phyloP scores from a whole-genome alignment of 2,329 filamentous ascomycete species.

The Epichloe brachyelytri region DNA sequence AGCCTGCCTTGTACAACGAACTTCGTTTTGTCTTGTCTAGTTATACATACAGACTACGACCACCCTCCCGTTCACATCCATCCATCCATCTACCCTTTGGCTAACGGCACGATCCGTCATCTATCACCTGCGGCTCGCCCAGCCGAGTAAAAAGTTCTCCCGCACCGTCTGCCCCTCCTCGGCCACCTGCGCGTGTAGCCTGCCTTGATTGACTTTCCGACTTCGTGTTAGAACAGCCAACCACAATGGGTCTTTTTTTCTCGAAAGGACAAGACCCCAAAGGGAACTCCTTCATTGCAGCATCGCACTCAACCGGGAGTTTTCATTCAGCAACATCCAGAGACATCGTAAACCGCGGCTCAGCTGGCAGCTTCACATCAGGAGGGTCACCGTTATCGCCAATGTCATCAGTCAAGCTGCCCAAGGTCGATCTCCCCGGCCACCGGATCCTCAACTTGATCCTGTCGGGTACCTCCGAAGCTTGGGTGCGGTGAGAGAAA shows the following conservation, averaged over 20 bases:
- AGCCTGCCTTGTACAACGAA: neutral
- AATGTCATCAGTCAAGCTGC: conserved; percentile 42
- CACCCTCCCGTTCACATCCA: no score
- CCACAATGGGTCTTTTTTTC: conserved; percentile 44
- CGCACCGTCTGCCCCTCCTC: conserved; percentile 9
- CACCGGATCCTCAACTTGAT: conserved; percentile 78
- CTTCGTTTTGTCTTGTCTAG: neutral
- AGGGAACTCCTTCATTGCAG: conserved; percentile 27
- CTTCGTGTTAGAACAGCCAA: conserved; percentile 5
- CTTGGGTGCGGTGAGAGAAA: conserved; percentile 74
- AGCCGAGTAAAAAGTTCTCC: conserved; percentile 6
- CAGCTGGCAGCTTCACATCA: conserved; percentile 31
- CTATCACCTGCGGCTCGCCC: conserved; percentile 5
- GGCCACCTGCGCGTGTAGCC: conserved; percentile 6
- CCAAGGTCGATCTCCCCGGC: conserved; percentile 71
- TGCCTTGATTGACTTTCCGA: conserved; percentile 7
- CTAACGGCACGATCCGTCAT: conserved; percentile 2
- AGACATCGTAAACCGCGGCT: conserved; percentile 35
- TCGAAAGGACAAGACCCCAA: conserved; percentile 37
- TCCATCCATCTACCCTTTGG: neutral
- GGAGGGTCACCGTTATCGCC: conserved; percentile 37
- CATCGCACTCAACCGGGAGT: conserved; percentile 36
- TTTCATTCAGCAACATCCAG: conserved; percentile 38
- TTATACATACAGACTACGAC: no score
- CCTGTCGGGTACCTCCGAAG: conserved; percentile 85